These are phyloP conservation scores for Vitis hybrid DNA, from an alignment of 177 flowering plant genomes.

Conservation along the genomic window DNA sequence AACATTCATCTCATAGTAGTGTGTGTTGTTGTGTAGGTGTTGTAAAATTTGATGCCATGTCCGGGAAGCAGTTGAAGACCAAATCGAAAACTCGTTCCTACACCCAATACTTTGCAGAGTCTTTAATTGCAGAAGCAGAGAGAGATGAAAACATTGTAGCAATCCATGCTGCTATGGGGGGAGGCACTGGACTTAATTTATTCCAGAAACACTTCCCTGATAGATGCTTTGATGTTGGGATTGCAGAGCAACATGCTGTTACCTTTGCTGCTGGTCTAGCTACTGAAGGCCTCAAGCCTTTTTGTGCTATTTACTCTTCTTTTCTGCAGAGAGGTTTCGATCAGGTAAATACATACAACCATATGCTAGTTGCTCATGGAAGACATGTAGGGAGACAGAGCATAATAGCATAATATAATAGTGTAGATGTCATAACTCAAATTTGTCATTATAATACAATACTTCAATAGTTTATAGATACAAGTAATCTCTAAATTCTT, in stretches of 20 bases:
- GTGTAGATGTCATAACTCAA: too few relatives aligned
- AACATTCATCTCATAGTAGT: neutral
- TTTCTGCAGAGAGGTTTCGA: conserved; percentile 58
- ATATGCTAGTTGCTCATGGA: neutral
- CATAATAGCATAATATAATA: too few relatives aligned
- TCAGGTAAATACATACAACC: conserved; percentile 29
- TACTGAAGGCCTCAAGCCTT: conserved; percentile 55
- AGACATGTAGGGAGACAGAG: too few relatives aligned
- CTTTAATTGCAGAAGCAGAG: conserved; percentile 54
- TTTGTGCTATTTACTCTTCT: conserved; percentile 55
- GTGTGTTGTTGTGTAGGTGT: conserved; percentile 26
- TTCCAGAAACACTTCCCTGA: conserved; percentile 44
- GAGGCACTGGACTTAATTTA: conserved; percentile 53
- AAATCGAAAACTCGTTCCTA: conserved; percentile 31
- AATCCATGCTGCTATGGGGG: conserved; percentile 66
- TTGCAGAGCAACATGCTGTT: conserved; percentile 64
- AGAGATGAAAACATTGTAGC: conserved; percentile 41
- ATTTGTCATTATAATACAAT: too few relatives aligned
- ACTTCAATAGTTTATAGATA: too few relatives aligned
- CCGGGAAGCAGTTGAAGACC: conserved; percentile 39
- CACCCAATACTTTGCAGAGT: conserved; percentile 48
- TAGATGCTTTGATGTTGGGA: conserved; percentile 58
- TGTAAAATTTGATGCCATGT: conserved; percentile 35
- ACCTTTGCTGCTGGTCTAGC: conserved; percentile 65
- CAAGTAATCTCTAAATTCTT: too few relatives aligned